phyloP scores from a whole-genome alignment of 2,329 filamentous ascomycete species.

The Paraconiothyrium brasiliense region DNA sequence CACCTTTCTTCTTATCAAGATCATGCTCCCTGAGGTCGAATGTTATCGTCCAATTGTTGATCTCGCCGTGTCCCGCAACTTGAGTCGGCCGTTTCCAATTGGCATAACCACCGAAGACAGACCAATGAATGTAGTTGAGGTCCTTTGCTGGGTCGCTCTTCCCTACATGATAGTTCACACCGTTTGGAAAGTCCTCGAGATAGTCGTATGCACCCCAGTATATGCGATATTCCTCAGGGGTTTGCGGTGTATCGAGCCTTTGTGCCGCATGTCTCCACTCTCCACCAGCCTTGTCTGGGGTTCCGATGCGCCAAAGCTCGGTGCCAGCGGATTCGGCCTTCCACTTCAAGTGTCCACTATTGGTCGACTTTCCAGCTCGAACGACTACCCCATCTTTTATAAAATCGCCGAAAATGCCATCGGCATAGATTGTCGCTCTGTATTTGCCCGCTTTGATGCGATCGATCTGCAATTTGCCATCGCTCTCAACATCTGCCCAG shows the following conservation, averaged over 20 bases:
- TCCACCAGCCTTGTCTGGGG: conserved; percentile 66
- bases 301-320: conserved; percentile 70
- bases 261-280: conserved; percentile 67
- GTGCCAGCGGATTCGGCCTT: conserved; percentile 62
- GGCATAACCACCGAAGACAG: conserved; percentile 65
- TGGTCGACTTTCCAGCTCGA: conserved; percentile 52
- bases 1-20: conserved; percentile 11
- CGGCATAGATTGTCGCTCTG: conserved; percentile 69
- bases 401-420: conserved; percentile 69
- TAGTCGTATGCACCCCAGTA: conserved; percentile 70
- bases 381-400: conserved; percentile 62
- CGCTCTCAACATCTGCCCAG: conserved; percentile 59
- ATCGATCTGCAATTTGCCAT: conserved; percentile 64
- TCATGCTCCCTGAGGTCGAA: conserved; percentile 10
- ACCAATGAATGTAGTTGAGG: conserved; percentile 72
- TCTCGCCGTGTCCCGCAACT: conserved; percentile 42
- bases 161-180: conserved; percentile 66
- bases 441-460: conserved; percentile 68
- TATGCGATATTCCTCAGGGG: conserved; percentile 65
- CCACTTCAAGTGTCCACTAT: conserved; percentile 54
- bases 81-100: conserved; percentile 56
- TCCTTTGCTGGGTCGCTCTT: conserved; percentile 59
- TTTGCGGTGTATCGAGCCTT: conserved; percentile 57
- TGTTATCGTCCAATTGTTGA: conserved; percentile 18
- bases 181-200: conserved; percentile 64